Percentiles rank a stretch among this genome's conserved stretches.
Conservation (phyloP, 768 basidiomycete species). For the Mycena indigotica region DNA sequence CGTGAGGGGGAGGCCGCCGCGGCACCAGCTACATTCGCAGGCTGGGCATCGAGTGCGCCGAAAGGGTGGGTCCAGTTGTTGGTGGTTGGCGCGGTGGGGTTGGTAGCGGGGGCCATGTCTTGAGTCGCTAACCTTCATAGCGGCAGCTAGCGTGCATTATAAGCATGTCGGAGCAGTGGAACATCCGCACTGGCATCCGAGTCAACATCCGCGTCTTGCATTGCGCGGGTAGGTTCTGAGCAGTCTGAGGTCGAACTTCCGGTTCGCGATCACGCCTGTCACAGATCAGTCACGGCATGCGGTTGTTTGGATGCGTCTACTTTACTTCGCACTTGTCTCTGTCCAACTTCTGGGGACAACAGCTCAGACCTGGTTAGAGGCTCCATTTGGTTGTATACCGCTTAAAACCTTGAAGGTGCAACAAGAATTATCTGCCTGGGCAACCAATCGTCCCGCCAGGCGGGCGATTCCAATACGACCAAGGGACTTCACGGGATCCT, state of each 20-base stretch:
- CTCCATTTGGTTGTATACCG: not conserved
- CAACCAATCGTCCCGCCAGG: slow-evolving; percentile 47
- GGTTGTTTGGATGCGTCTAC: no score
- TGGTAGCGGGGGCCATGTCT: not conserved
- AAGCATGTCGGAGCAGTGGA: not conserved
- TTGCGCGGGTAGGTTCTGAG: no score
- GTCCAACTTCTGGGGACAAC: no score
- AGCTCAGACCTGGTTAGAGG: not conserved
- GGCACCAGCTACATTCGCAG: not conserved
- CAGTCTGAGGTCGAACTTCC: no score
- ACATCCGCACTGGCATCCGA: not conserved
- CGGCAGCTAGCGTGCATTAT: not conserved
- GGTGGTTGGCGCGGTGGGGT: not conserved
- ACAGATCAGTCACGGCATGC: no score
- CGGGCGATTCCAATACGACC: slow-evolving; percentile 42
- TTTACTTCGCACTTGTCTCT: no score
- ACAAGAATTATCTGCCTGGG: slow-evolving; percentile 48
- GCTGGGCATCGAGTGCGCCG: no score
- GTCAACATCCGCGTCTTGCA: not conserved
- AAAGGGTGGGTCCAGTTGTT: not conserved
- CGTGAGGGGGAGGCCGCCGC: not conserved
- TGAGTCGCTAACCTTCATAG: not conserved
- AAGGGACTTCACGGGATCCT: slow-evolving; percentile 37
- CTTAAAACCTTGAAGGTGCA: slow-evolving; percentile 41
- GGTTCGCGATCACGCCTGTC: no score